Evolutionary conservation across 2,329 filamentous ascomycete species (phyloP).

Genomic region (Colletotrichum destructivum): DNA sequence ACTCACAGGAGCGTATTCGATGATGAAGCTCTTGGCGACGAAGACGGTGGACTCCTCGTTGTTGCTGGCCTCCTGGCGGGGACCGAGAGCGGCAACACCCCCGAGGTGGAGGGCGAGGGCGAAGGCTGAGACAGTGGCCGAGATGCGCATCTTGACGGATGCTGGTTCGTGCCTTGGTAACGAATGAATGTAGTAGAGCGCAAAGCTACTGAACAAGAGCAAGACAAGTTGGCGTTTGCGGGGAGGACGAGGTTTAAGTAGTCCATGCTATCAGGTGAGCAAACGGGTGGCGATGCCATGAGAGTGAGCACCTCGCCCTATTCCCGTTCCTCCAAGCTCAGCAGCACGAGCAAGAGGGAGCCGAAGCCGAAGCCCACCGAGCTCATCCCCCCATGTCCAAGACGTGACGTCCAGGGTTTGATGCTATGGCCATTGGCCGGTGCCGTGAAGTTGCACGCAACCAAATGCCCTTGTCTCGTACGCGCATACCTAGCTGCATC

Average conservation of each 20-base stretch:
- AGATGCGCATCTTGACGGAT: slow-evolving; percentile 40
- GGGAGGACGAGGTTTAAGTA: slow-evolving; percentile 26
- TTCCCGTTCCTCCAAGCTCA: background rate
- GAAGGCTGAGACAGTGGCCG: slow-evolving; percentile 37
- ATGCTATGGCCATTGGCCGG: background rate
- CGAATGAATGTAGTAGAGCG: slow-evolving; percentile 20
- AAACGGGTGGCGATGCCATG: background rate
- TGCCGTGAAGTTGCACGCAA: slow-evolving; percentile 7
- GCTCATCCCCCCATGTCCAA: slow-evolving; percentile 25
- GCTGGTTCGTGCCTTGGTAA: slow-evolving; percentile 17
- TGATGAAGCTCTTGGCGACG: slow-evolving; percentile 45
- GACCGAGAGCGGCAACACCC: slow-evolving; percentile 22
- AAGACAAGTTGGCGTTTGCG: background rate
- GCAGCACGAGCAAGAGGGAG: background rate
- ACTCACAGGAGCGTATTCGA: slow-evolving; percentile 45
- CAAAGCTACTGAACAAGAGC: slow-evolving; percentile 23
- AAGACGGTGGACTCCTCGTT: slow-evolving; percentile 2
- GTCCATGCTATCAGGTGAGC: background rate
- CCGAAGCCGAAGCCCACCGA: slow-evolving; percentile 1
- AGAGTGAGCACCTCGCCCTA: slow-evolving; percentile 8
- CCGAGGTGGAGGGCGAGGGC: slow-evolving; percentile 37
- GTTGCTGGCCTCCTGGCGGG: slow-evolving; percentile 21
- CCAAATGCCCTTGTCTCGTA: slow-evolving; percentile 17
- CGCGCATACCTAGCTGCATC: slow-evolving; percentile 19
- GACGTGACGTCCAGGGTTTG: slow-evolving; percentile 28